A percentile compares a stretch with the other conserved stretches of the same genome.
These are phyloP conservation scores for Rusavskia elegans DNA, from an alignment of 495 filamentous ascomycete species.

Conservation along the genomic window DNA sequence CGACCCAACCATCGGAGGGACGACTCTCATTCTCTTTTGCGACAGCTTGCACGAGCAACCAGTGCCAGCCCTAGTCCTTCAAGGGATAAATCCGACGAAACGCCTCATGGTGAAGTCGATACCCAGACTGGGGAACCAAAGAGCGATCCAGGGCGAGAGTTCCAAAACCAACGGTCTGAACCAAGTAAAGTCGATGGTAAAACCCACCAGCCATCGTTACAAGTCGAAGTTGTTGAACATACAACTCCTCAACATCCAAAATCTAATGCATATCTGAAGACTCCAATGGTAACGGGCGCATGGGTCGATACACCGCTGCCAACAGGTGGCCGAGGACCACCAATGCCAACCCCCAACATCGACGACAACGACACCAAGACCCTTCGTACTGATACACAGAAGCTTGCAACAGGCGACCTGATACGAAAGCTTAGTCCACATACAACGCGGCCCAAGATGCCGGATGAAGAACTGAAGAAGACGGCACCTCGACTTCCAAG, in stretches of 20 bases:
- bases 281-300: slow-evolving; percentile 32
- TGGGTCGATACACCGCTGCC: slow-evolving; percentile 39
- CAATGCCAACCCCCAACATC: slow-evolving; percentile 4
- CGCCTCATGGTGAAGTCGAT: too few species aligned
- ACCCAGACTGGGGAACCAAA: not conserved
- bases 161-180: too few species aligned
- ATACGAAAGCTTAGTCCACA: slow-evolving; percentile 11
- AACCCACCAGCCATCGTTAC: too few species aligned
- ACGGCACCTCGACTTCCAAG: slow-evolving; percentile 27
- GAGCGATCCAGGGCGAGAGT: not conserved
- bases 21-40: slow-evolving; percentile 52
- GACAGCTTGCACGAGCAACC: slow-evolving; percentile 44
- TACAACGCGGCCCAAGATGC: slow-evolving; percentile 2
- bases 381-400: not conserved
- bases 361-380: slow-evolving; percentile 7
- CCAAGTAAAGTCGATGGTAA: too few species aligned
- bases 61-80: slow-evolving; percentile 21
- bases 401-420: slow-evolving; percentile 7
- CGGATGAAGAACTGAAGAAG: slow-evolving; percentile 8
- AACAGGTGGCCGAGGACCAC: slow-evolving; percentile 14
- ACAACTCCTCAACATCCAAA: slow-evolving; percentile 8
- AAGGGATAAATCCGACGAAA: not conserved
- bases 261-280: slow-evolving; percentile 18
- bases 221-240: slow-evolving; percentile 15
- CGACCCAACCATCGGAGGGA: slow-evolving; percentile 24